Evolutionary conservation across 2,329 filamentous ascomycete genomes (phyloP).

Genomic region (Sclerotinia trifoliorum): DNA sequence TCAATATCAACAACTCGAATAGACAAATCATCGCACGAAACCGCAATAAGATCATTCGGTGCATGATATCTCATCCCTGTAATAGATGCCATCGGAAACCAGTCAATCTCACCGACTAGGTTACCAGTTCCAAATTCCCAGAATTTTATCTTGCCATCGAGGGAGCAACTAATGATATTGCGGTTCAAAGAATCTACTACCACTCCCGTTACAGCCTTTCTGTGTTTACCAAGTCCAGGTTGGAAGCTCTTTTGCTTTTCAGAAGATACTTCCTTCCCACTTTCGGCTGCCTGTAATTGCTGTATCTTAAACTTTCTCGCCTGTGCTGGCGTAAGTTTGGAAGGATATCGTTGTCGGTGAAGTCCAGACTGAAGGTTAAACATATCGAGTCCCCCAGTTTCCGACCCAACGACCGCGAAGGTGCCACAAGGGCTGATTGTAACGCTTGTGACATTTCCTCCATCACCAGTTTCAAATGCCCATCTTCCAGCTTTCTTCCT

Average conservation of each 20-base stretch:
- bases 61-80: slow-evolving; percentile 77
- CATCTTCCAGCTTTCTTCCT: slow-evolving; percentile 89
- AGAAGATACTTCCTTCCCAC: slow-evolving; percentile 28
- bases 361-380: slow-evolving; percentile 94
- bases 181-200: slow-evolving; percentile 88
- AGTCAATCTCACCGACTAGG: slow-evolving; percentile 77
- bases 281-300: slow-evolving; percentile 47
- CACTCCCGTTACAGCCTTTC: slow-evolving; percentile 78
- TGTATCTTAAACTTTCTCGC: slow-evolving; percentile 71
- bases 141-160: slow-evolving; percentile 94
- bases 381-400: slow-evolving; percentile 82
- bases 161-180: slow-evolving; percentile 77
- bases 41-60: slow-evolving; percentile 79
- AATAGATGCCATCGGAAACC: slow-evolving; percentile 74
- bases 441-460: slow-evolving; percentile 79
- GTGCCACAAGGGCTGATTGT: slow-evolving; percentile 89
- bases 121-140: slow-evolving; percentile 91
- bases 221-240: slow-evolving; percentile 67
- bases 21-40: slow-evolving; percentile 84
- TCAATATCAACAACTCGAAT: slow-evolving; percentile 88
- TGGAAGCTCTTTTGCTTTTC: slow-evolving; percentile 32
- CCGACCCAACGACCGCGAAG: slow-evolving; percentile 87
- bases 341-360: slow-evolving; percentile 84
- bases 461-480: slow-evolving; percentile 85
- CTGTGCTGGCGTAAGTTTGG: slow-evolving; percentile 72